phyloP scores from a whole-genome alignment of 1,139 yeast genomes.

The Scheffersomyces parashehatae region DNA sequence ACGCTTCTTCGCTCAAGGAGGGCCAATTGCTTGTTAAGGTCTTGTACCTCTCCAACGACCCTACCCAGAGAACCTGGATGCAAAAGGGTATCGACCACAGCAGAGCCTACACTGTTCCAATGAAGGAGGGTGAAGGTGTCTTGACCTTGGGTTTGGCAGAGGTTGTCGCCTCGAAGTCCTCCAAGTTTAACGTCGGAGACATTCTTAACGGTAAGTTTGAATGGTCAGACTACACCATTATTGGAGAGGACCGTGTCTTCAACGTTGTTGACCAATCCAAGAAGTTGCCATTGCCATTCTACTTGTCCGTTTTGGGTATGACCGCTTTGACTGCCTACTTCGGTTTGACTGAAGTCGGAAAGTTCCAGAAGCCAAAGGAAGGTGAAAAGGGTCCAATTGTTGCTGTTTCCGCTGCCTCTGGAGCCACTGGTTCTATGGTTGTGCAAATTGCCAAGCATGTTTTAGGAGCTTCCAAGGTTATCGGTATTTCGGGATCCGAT shows the following conservation, averaged over 20 bases:
- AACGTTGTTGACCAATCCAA: constrained; percentile 23
- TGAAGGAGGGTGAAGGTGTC: constrained; percentile 20
- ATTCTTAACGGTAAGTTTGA: constrained; percentile 20
- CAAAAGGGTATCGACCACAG: constrained; percentile 16
- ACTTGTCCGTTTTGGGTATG: constrained; percentile 42
- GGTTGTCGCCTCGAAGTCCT: constrained; percentile 23
- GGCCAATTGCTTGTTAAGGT: constrained; percentile 21
- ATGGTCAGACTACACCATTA: constrained; percentile 34
- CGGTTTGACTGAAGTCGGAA: constrained; percentile 49
- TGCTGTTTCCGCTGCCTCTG: constrained; percentile 66
- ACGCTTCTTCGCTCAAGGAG: constrained; percentile 9
- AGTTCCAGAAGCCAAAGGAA: constrained; percentile 25
- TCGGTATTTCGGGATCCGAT: constrained; percentile 65
- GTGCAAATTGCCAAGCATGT: constrained; percentile 60
- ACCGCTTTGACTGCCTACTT: constrained; percentile 67
- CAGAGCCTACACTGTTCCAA: constrained; percentile 22
- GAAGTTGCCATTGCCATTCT: constrained; percentile 29
- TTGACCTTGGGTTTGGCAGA: constrained; percentile 22
- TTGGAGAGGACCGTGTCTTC: constrained; percentile 18
- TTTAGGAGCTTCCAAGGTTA: constrained; percentile 54
- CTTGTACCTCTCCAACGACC: constrained; percentile 28
- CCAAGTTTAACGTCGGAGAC: constrained; percentile 21
- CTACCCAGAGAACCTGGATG: constrained; percentile 30
- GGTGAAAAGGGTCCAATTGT: constrained; percentile 38
- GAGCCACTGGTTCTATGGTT: constrained; percentile 67